Percentiles rank a stretch among this genome's conserved stretches.
These are phyloP conservation scores for Cladophialophora psammophila DNA, from an alignment of 2,329 filamentous ascomycete species.

Conservation along the genomic window DNA sequence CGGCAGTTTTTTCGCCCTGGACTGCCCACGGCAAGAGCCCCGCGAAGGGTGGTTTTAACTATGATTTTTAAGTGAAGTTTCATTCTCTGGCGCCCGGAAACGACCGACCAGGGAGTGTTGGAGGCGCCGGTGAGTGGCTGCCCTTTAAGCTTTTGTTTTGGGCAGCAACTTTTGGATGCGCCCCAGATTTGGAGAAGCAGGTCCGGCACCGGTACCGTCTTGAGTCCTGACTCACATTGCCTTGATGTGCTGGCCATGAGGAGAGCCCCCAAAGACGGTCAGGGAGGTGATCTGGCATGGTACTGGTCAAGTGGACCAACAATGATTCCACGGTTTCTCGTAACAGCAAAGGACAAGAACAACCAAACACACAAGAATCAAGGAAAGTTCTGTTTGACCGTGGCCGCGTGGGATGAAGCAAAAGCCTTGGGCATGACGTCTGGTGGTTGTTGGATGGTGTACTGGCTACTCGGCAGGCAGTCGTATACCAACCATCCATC, in stretches of 20 bases:
- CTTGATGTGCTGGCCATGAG: neutral
- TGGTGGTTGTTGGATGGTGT: no score
- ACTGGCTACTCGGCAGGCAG: no score
- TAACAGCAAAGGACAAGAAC: neutral
- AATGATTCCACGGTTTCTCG: neutral
- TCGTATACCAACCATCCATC: neutral
- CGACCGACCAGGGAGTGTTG: constrained; percentile 22
- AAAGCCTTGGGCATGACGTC: neutral
- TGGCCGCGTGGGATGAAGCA: constrained; percentile 5
- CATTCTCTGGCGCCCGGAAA: constrained; percentile 30
- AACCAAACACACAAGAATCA: neutral
- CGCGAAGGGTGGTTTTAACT: neutral
- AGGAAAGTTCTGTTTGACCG: neutral
- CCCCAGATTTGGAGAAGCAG: constrained; percentile 1
- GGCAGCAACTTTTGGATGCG: constrained; percentile 23
- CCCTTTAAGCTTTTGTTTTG: constrained; percentile 10
- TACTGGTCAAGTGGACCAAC: neutral
- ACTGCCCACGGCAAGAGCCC: neutral
- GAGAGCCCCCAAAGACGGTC: neutral
- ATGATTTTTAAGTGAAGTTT: neutral
- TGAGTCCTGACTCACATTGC: neutral
- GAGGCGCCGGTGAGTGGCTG: constrained; percentile 17
- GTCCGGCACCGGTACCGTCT: neutral
- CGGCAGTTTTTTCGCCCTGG: neutral
- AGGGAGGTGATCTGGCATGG: neutral